These are phyloP conservation scores for Pythium grandisporangium DNA, from an alignment of 352 stramenopile species.

Conservation along the genomic window DNA sequence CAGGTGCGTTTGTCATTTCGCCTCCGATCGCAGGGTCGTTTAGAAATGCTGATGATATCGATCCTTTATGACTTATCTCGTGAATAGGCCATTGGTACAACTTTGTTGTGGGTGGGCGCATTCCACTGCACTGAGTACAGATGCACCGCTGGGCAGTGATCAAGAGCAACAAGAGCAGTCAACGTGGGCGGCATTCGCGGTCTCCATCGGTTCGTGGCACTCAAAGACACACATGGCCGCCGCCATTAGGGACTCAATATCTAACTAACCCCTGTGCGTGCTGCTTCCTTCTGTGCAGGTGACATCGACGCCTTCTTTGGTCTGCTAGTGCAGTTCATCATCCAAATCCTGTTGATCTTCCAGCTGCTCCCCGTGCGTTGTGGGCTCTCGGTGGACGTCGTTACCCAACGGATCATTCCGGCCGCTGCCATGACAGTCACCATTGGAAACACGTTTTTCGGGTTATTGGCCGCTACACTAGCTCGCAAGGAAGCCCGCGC, in stretches of 20 bases:
- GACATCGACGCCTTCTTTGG: conserved; percentile 31
- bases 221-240: no score
- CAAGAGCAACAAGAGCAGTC: conserved; percentile 4
- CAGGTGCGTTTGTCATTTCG: no score
- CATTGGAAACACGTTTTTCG: conserved; percentile 24
- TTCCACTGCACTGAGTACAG: conserved; percentile 10
- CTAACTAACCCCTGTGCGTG: no score
- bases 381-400: conserved; percentile 12
- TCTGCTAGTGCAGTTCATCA: conserved; percentile 26
- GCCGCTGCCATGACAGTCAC: conserved; percentile 17
- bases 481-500: conserved; percentile 9
- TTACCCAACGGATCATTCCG: conserved; percentile 18
- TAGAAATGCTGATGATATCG: no score
- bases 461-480: conserved; percentile 9
- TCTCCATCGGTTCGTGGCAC: conserved; percentile 12
- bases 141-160: conserved; percentile 3
- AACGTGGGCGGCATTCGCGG: not conserved
- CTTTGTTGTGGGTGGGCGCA: conserved; percentile 24
- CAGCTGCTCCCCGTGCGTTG: conserved; percentile 16
- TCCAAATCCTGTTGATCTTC: conserved; percentile 28
- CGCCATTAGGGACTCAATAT: no score
- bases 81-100: not conserved
- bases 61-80: no score
- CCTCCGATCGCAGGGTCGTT: no score
- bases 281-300: conserved; percentile 3